Evolutionary conservation across 768 basidiomycete species (phyloP).

Genomic region (Antrodiella citrinella): DNA sequence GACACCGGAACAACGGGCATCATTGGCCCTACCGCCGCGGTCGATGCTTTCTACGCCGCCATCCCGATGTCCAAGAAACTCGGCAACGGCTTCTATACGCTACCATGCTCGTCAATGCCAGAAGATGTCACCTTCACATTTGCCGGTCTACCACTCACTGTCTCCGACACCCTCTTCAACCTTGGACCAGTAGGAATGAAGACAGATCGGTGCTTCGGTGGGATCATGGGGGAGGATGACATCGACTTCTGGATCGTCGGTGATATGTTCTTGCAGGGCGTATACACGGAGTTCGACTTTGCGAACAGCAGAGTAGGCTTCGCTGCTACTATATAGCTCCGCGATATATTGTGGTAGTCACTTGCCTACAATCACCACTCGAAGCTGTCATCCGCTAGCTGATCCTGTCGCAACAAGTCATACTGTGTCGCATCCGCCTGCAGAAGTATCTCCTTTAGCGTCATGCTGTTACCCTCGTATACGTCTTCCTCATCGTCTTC

Average conservation of each 20-base stretch:
- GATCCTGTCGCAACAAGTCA: neutral
- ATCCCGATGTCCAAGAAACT: conserved; percentile 20
- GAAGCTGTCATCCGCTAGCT: neutral
- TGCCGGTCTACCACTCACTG: conserved; percentile 28
- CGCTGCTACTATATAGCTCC: conserved; percentile 4
- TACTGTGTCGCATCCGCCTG: conserved; percentile 3
- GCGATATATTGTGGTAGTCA: neutral
- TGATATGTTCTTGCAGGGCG: conserved; percentile 35
- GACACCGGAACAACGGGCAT: conserved; percentile 31
- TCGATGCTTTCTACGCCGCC: conserved; percentile 21
- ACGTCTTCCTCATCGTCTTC: neutral
- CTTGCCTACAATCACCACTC: neutral
- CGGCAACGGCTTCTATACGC: conserved; percentile 28
- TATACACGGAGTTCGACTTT: conserved; percentile 38
- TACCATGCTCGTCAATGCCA: conserved; percentile 24
- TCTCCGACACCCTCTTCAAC: conserved; percentile 32
- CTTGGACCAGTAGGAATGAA: conserved; percentile 28
- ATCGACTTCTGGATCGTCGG: conserved; percentile 27
- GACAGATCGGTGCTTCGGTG: conserved; percentile 29
- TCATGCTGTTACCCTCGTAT: neutral
- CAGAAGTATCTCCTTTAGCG: conserved; percentile 2
- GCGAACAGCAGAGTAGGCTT: conserved; percentile 14
- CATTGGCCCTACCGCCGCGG: conserved; percentile 19
- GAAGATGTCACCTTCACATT: conserved; percentile 29
- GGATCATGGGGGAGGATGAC: conserved; percentile 19